phyloP scores from a whole-genome alignment of 306 rosid genomes.

The Vigna radiata region DNA sequence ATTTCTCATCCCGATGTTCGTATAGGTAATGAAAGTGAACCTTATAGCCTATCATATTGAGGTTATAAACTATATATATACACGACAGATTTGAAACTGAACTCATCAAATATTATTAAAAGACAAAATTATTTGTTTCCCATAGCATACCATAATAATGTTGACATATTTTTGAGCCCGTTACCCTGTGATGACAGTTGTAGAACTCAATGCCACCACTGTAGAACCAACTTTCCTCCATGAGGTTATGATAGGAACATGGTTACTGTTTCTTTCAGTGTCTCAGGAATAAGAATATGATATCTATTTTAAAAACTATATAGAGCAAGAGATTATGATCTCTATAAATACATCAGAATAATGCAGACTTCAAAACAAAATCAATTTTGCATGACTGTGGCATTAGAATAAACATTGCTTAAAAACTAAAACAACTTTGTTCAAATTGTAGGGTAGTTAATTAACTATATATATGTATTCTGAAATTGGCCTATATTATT shows the following conservation, averaged over 20 bases:
- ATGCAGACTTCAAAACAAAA: neutral
- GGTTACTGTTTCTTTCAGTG: neutral
- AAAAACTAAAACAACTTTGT: neutral
- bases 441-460: conserved; percentile 3
- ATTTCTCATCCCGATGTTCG: too few species aligned
- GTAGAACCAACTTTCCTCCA: neutral
- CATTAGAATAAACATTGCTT: neutral
- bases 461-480: neutral
- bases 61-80: too few species aligned
- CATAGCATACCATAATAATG: too few species aligned
- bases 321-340: neutral
- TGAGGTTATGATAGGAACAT: neutral
- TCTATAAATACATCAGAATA: neutral
- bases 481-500: neutral
- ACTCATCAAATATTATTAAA: too few species aligned
- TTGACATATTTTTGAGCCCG: too few species aligned
- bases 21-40: too few species aligned
- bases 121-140: too few species aligned
- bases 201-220: neutral
- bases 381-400: neutral
- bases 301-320: neutral
- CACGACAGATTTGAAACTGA: too few species aligned
- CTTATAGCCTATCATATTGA: too few species aligned
- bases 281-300: neutral
- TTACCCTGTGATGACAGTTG: too few species aligned